Percentiles rank a stretch among this genome's conserved stretches.
phyloP scores from a whole-genome alignment of 2,329 filamentous ascomycete species.

The Fusarium liriodendri region DNA sequence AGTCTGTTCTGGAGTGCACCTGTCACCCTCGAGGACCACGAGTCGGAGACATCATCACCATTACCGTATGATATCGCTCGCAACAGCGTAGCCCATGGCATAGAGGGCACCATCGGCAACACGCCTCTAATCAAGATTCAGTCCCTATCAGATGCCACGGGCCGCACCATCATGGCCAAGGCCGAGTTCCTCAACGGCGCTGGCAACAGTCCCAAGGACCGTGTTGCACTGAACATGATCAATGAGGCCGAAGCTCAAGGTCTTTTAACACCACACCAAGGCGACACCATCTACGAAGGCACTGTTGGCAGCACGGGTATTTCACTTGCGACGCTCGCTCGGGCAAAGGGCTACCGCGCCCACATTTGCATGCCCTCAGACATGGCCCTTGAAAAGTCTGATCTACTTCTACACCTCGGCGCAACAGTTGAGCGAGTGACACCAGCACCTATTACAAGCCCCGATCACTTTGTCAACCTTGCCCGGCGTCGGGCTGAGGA shows the following conservation, averaged over 20 bases:
- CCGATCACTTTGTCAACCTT: constrained; percentile 93
- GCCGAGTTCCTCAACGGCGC: constrained; percentile 97
- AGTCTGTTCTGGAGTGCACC: constrained; percentile 61
- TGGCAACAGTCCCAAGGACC: constrained; percentile 93
- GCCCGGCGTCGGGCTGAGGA: constrained; percentile 80
- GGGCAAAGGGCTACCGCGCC: constrained; percentile 88
- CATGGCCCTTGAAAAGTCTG: constrained; percentile 87
- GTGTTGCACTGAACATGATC: constrained; percentile 93
- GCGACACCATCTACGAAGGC: constrained; percentile 97
- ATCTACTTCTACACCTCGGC: constrained; percentile 88
- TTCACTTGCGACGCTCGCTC: constrained; percentile 87
- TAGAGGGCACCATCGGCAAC: constrained; percentile 93
- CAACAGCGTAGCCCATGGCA: constrained; percentile 72
- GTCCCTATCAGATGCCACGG: constrained; percentile 86
- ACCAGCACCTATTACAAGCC: constrained; percentile 93
- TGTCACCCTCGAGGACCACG: constrained; percentile 67
- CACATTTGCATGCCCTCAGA: constrained; percentile 99
- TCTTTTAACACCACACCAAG: constrained; percentile 79
- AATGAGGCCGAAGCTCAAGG: constrained; percentile 81
- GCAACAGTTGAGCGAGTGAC: constrained; percentile 92
- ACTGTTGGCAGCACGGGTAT: constrained; percentile 98
- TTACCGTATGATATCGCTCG: constrained; percentile 45
- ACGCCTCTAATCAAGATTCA: constrained; percentile 90
- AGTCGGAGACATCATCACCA: constrained; percentile 47
- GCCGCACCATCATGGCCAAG: constrained; percentile 91